Evolutionary conservation across 345 rosid genomes (phyloP).

Genomic region (Punica granatum): DNA sequence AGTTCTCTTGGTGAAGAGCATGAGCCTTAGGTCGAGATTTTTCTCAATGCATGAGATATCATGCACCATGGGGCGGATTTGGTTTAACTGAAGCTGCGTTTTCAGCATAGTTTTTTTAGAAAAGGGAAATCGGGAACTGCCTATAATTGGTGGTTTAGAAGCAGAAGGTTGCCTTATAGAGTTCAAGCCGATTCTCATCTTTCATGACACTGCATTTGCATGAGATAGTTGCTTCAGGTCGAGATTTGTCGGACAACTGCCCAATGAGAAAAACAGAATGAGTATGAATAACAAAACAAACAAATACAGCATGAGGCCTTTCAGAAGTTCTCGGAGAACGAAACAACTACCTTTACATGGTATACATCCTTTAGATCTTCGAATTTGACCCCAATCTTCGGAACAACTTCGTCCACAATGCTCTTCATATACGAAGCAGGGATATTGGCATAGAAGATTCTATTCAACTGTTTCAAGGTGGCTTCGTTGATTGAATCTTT

Average conservation of each 20-base stretch:
- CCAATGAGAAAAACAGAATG: neutral
- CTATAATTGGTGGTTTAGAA: neutral
- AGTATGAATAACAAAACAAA: conserved; percentile 1
- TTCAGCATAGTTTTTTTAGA: neutral
- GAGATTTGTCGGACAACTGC: conserved; percentile 33
- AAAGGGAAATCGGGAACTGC: neutral
- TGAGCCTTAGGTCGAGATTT: conserved; percentile 61
- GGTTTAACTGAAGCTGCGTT: conserved; percentile 8
- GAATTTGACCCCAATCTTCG: conserved; percentile 27
- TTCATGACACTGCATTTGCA: conserved; percentile 41
- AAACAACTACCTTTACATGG: conserved; percentile 37
- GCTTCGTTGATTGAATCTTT: conserved; percentile 22
- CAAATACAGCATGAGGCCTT: neutral
- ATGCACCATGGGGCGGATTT: conserved; percentile 1
- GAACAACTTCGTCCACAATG: conserved; percentile 24
- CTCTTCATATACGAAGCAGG: conserved; percentile 32
- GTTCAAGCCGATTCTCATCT: conserved; percentile 37
- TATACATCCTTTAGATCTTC: conserved; percentile 39
- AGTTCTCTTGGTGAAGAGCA: conserved; percentile 39
- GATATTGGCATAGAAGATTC: conserved; percentile 30
- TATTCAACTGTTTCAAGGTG: conserved; percentile 16
- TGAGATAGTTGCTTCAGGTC: conserved; percentile 10
- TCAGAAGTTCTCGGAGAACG: neutral
- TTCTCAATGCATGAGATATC: conserved; percentile 30
- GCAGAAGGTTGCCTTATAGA: conserved; percentile 37